phyloP scores from a whole-genome alignment of 1,284 basidiomycete genomes.

The Trichosporon inkin region DNA sequence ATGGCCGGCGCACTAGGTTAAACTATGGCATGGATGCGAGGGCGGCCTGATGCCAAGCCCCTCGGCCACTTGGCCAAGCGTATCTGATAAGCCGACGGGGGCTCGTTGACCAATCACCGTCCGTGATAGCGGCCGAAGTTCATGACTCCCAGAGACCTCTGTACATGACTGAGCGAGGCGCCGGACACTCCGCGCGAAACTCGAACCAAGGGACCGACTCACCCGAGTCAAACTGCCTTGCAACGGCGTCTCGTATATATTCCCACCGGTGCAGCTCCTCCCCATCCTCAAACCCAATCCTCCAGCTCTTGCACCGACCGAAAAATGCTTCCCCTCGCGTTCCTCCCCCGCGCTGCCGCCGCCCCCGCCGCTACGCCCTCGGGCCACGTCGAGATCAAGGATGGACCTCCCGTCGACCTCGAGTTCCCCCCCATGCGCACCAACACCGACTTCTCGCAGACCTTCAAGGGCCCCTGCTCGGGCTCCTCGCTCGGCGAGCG shows the following conservation, averaged over 20 bases:
- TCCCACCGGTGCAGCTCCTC: neutral
- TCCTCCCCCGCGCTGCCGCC: neutral
- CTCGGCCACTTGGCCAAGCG: slow-evolving; percentile 5
- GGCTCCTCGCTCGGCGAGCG: slow-evolving; percentile 9
- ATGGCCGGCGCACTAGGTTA: too few species aligned
- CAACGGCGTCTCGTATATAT: too few species aligned
- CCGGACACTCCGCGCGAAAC: neutral
- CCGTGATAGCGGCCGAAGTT: slow-evolving; percentile 3
- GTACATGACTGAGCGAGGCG: neutral
- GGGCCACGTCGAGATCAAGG: neutral
- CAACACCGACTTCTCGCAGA: neutral
- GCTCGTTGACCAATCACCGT: neutral
- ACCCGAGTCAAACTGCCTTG: too few species aligned
- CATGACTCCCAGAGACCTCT: neutral
- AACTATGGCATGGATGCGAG: neutral
- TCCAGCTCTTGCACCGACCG: neutral
- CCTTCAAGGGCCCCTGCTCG: slow-evolving; percentile 11
- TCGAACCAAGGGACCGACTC: too few species aligned
- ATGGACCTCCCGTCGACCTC: slow-evolving; percentile 4
- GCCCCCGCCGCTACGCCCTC: neutral
- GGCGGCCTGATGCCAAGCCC: neutral
- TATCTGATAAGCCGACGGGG: neutral
- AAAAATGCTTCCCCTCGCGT: neutral
- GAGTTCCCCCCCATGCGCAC: slow-evolving; percentile 1
- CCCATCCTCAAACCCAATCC: neutral